Percentiles rank a stretch among this genome's conserved stretches.
Conservation (phyloP, 352 stramenopile species). For the Elongisporangium anandrum region DNA sequence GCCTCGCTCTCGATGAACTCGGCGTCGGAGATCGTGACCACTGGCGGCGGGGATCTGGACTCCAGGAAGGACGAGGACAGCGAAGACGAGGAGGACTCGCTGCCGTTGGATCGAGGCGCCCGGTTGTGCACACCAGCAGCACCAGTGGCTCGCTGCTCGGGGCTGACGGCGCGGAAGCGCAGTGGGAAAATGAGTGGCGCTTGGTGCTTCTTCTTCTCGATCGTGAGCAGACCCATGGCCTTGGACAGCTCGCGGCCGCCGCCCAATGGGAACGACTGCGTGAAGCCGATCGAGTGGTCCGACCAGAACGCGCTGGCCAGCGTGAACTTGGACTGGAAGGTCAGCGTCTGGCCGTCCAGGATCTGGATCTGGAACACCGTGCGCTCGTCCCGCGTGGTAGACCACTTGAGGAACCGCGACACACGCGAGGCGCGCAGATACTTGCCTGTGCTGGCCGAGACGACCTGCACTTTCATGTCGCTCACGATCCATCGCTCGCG, state of each 20-base stretch:
- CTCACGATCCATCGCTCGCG: constrained; percentile 53
- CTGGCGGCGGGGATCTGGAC: neutral
- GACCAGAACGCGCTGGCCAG: constrained; percentile 56
- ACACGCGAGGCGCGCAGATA: constrained; percentile 57
- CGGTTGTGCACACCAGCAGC: constrained; percentile 6
- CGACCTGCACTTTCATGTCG: constrained; percentile 56
- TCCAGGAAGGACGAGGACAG: neutral
- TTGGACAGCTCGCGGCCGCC: constrained; percentile 41
- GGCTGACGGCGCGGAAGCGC: constrained; percentile 40
- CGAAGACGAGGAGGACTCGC: constrained; percentile 8
- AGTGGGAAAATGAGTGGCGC: constrained; percentile 55
- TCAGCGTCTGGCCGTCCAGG: constrained; percentile 43
- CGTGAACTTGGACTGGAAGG: constrained; percentile 45
- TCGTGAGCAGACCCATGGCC: constrained; percentile 52
- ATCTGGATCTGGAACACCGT: constrained; percentile 64
- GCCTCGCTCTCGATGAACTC: constrained; percentile 30
- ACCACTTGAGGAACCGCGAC: constrained; percentile 70
- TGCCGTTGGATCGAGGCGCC: neutral
- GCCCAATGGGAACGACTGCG: constrained; percentile 45
- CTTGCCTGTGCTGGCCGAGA: constrained; percentile 41
- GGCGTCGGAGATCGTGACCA: neutral
- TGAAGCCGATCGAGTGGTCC: constrained; percentile 45
- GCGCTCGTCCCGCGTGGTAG: constrained; percentile 43
- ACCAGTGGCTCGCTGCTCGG: constrained; percentile 18
- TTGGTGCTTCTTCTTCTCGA: constrained; percentile 69